Base-by-base conservation (phyloP, 768 basidiomycete genomes). In the Chalciporus chontae region DNA sequence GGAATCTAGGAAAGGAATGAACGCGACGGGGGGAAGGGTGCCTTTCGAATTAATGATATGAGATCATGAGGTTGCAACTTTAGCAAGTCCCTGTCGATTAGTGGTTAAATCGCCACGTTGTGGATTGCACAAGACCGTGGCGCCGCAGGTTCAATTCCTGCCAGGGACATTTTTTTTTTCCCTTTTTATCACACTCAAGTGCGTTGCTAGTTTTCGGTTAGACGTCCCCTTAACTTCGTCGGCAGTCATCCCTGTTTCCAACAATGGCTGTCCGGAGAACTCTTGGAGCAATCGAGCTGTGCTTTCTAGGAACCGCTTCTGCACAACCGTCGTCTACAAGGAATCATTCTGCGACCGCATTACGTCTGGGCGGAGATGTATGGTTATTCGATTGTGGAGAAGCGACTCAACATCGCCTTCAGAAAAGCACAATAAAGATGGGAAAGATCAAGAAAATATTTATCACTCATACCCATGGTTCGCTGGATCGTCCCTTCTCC, bases 311-410 rank as follows among this genome's bases (percentile, higher is more conserved):
- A 18, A 91, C 87, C 1, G 86, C 87, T 14, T 90, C 89, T 17
- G 87, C 88, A 3, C 83, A 85, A 56, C 89, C 89, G 3, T 90
- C 89, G 4, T 76, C 78, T 2, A 89, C 89, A 0, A 76, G 89
- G 47, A 88, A 85, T 58, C 88, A 90, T 59, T 90, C 89, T 31
- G 72, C 88, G 4, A 76, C 84, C 8, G 83, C 87, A 2, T 60
- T 91, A 7, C 78, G 83, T 18, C 69, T 90, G 9, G 77, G 76
- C 15, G 74, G 80, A 15, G 81, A 87, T 71, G 80, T 88, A 48
- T 91, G 89, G 89, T 65, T 91, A 7, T 90, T 91, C 57, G 89
- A 91, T 62, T 91, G 89, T 64, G 89, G 89, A 18, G 89, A 91
- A 67, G 87, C 82, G 13, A 90, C 89, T 3, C 89, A 90, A 58